phyloP scores from a whole-genome alignment of 306 rosid species.

The Mucuna pruriens region DNA sequence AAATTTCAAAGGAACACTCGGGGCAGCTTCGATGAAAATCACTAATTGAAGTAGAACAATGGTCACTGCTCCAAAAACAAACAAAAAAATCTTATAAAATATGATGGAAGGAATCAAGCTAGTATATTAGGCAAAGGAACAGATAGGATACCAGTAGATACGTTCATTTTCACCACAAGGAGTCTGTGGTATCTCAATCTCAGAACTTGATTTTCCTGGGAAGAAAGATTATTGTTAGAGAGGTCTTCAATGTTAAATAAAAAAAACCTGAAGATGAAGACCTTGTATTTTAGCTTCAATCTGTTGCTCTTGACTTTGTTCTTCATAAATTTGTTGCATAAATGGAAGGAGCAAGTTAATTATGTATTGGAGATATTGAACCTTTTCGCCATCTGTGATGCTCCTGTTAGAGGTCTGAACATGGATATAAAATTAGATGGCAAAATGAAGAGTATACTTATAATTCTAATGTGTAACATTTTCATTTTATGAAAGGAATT shows the following conservation, averaged over 20 bases:
- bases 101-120: neutral
- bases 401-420: constrained; percentile 63
- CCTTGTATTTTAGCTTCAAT: constrained; percentile 75
- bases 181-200: constrained; percentile 51
- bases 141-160: constrained; percentile 59
- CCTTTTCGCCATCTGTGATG: constrained; percentile 47
- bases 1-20: constrained; percentile 66
- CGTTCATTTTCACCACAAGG: constrained; percentile 65
- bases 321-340: constrained; percentile 58
- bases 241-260: constrained; percentile 5
- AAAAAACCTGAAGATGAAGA: constrained; percentile 33
- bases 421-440: constrained; percentile 12
- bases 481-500: neutral
- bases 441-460: neutral
- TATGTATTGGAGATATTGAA: constrained; percentile 46
- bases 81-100: constrained; percentile 9
- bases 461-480: neutral
- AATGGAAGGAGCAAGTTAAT: constrained; percentile 54
- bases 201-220: constrained; percentile 52
- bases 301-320: constrained; percentile 64
- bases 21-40: constrained; percentile 77
- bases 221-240: constrained; percentile 19
- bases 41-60: constrained; percentile 78
- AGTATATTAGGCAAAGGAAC: neutral
- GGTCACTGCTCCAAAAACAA: constrained; percentile 55